phyloP scores from a whole-genome alignment of 176 grass and related monocot genomes.

The Carex cristatella region DNA sequence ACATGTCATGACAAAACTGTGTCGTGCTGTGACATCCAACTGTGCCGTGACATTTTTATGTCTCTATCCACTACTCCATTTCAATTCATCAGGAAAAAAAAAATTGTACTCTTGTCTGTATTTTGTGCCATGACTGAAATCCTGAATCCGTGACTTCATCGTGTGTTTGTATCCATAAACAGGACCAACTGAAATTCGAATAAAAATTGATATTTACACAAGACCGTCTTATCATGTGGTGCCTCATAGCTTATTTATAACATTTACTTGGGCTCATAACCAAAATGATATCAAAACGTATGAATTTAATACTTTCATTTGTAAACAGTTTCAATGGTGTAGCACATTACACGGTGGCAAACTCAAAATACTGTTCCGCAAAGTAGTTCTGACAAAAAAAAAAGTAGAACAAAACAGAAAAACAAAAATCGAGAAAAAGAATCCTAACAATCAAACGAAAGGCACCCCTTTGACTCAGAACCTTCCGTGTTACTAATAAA shows the following conservation, averaged over 20 bases:
- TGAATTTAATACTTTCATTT: neutral
- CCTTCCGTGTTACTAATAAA: slow-evolving; percentile 49
- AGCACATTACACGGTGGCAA: neutral
- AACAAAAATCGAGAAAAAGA: neutral
- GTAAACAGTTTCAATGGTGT: neutral
- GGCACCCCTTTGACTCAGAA: slow-evolving; percentile 35
- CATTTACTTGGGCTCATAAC: neutral
- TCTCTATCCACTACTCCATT: too few species aligned
- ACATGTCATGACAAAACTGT: too few species aligned
- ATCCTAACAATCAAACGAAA: slow-evolving; percentile 58
- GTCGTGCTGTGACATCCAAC: too few species aligned
- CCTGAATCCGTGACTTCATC: too few species aligned
- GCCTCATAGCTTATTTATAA: neutral
- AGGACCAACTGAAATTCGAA: neutral
- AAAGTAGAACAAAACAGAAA: neutral
- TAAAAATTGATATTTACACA: neutral
- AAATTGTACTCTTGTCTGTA: too few species aligned
- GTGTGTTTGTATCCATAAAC: neutral
- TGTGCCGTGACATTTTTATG: too few species aligned
- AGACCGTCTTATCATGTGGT: neutral
- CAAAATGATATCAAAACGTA: neutral
- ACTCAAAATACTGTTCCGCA: neutral
- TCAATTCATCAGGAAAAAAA: too few species aligned
- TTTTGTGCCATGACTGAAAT: too few species aligned
- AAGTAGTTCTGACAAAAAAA: slow-evolving; percentile 1